Conservation (phyloP, 2,329 filamentous ascomycete genomes). For the Mycocentrospora acerina region DNA sequence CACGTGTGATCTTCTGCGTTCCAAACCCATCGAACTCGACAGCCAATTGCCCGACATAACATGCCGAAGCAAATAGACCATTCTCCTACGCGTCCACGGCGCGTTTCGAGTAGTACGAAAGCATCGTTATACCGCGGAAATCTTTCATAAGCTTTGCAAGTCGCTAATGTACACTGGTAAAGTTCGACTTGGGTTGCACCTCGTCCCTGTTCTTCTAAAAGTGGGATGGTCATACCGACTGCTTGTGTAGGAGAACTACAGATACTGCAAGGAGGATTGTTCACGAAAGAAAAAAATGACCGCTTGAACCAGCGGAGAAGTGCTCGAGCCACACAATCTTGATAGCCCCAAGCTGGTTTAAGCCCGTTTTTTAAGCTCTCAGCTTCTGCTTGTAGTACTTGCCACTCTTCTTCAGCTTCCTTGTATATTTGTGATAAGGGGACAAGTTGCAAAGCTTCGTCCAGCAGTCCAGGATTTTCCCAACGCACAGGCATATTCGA, state of each 20-base stretch:
- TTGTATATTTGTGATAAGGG: slow-evolving; percentile 83
- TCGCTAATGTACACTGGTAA: slow-evolving; percentile 70
- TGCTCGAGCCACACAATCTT: slow-evolving; percentile 87
- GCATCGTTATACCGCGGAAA: slow-evolving; percentile 92
- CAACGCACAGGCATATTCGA: slow-evolving; percentile 86
- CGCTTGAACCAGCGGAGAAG: slow-evolving; percentile 91
- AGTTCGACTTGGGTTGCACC: slow-evolving; percentile 82
- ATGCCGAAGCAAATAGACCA: slow-evolving; percentile 98
- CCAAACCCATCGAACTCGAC: slow-evolving; percentile 91
- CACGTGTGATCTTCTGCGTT: slow-evolving; percentile 95
- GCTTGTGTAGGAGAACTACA: slow-evolving; percentile 78
- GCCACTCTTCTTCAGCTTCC: slow-evolving; percentile 85
- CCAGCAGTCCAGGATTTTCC: slow-evolving; percentile 89
- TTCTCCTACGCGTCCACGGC: slow-evolving; percentile 80
- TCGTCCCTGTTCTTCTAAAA: slow-evolving; percentile 79
- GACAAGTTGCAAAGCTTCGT: slow-evolving; percentile 80
- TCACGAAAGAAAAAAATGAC: slow-evolving; percentile 90
- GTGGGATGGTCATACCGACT: slow-evolving; percentile 75
- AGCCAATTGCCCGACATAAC: slow-evolving; percentile 86
- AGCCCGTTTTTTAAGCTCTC: slow-evolving; percentile 80
- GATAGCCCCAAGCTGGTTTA: slow-evolving; percentile 89
- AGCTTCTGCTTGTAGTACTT: slow-evolving; percentile 79
- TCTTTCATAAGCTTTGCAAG: slow-evolving; percentile 73
- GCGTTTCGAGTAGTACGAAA: slow-evolving; percentile 80
- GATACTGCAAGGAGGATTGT: slow-evolving; percentile 79